Base-by-base conservation (phyloP, 768 basidiomycete species). In the Boletus subparvulus region DNA sequence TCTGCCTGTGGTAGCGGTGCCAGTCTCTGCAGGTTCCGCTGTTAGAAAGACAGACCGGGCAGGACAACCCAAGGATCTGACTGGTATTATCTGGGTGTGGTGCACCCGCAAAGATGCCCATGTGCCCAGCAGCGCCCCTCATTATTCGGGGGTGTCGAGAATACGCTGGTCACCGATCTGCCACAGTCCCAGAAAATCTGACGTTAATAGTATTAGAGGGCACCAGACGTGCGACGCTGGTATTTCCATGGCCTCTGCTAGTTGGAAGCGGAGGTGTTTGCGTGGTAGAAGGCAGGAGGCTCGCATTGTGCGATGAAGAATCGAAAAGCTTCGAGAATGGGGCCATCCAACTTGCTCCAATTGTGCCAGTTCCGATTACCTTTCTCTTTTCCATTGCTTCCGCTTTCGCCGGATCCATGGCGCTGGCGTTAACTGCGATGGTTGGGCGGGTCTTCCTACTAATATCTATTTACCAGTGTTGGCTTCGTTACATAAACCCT, bases 191-290 rank as follows among this genome's bases (percentile, higher is more conserved):
- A 4, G 86, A 90, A 72, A 98, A 98, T 76, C 97, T 95, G 54
- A 99, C 96, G 56, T 94, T 97, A 63, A 98, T 94, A 47, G 91
- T 95, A 3, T 90, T 79, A 21, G 91, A 92, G 11, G 88, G 91
- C 24, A 85, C 87, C 7, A 83, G 72, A 28, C 83, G 80, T n/a
- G 73, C 66, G n/a, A 65, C 57, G 0, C 69, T 69, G 4, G 50
- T 52, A 41, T 49, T 62, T 26, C 56, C 65, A 19, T 57, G 59
- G n/a, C 62, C 68, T 35, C 67, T 68, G 59, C 52, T 70, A 61
- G 41, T 58, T 51, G 57, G 70, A 60, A 32, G 70, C 49, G 33
- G 70, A 62, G 55, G 70, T 68, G 55, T 69, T 65, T 67, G 56
- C 30, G 62, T 54, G 17, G 50, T 30, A 24, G 68, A 49, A 21